phyloP scores from a whole-genome alignment of 208 protist genomes.

The Acanthamoeba healyi region DNA sequence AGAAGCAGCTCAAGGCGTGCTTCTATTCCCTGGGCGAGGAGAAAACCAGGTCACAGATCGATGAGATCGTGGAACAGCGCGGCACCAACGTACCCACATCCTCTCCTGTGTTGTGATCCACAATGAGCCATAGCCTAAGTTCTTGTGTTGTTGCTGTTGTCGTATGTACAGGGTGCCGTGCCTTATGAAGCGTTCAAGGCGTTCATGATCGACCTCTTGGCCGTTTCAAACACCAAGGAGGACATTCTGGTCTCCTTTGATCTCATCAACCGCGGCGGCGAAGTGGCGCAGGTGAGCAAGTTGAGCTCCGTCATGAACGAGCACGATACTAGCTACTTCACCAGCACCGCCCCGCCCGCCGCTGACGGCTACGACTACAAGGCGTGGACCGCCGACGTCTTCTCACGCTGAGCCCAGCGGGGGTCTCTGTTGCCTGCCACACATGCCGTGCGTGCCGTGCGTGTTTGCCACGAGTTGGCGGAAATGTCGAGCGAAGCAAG shows the following conservation, averaged over 20 bases:
- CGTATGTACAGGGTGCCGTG: neutral
- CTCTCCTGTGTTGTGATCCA: neutral
- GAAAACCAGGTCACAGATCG: slow-evolving; percentile 20
- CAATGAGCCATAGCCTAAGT: too few relatives aligned
- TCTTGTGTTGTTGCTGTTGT: neutral
- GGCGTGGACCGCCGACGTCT: slow-evolving; percentile 48
- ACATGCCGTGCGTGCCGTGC: neutral
- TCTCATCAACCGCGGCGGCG: slow-evolving; percentile 57
- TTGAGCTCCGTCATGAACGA: slow-evolving; percentile 47
- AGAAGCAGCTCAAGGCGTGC: slow-evolving; percentile 77
- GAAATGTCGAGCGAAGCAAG: too few relatives aligned
- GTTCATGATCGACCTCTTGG: slow-evolving; percentile 68
- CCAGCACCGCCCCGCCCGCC: slow-evolving; percentile 52
- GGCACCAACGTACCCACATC: slow-evolving; percentile 29
- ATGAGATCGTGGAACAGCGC: slow-evolving; percentile 12
- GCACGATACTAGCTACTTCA: slow-evolving; percentile 72
- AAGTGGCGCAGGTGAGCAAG: neutral
- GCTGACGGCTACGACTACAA: slow-evolving; percentile 59
- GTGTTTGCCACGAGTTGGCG: too few relatives aligned
- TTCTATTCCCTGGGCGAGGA: slow-evolving; percentile 78
- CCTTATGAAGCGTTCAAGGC: slow-evolving; percentile 58
- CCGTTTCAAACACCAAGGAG: slow-evolving; percentile 61
- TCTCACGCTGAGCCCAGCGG: slow-evolving; percentile 9
- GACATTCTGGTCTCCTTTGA: slow-evolving; percentile 50
- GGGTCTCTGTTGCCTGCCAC: too few relatives aligned